Base-by-base conservation (phyloP, 2,329 filamentous ascomycete species). In the Fusarium brevicatenulatum region DNA sequence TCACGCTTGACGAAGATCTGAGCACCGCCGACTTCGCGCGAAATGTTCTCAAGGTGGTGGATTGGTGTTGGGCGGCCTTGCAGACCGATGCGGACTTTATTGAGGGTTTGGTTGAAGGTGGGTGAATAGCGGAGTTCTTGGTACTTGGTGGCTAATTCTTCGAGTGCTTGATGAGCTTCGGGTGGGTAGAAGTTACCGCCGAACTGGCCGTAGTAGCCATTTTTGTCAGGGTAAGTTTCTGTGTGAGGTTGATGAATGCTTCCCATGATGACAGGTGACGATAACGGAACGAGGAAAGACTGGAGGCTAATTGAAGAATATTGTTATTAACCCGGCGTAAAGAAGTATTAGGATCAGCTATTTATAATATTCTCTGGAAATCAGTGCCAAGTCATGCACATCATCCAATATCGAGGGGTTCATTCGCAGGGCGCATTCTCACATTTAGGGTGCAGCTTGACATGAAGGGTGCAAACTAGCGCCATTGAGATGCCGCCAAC, bases 11-110 rank as follows among this genome's bases (percentile, higher is more conserved):
- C 63, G 6, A 42, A 61, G 1, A 67, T 53, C 1, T 67, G 63
- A 42, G 63, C 64, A 5, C 64, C 63, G 0, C 63, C 64, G 0
- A 61, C 12, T 13, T 67, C 46, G 5, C 30, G 18, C 0, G 64
- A 67, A 2, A 67, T 53, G 3, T 61, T 67, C 30, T 47, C 46
- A 0, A 67, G 30, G 15, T 47, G 21, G 7, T 67, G 64, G 0
- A 67, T 61, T 10, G 64, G 63, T 1, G 53, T 67, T 7, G 64
- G 64, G 9, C 63, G 64, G 2, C 64, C 63, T 42, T 67, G 64
- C 0, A 67, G 18, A 1, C 64, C 63, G 2, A 18, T 11, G 5
- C 63, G 64, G 2, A 67, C 63, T 15, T 67, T 67, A 13, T 47
- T 15, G 5, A 67, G 64, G 2, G 34, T 36, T 10, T 28, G 23